phyloP scores from a whole-genome alignment of 345 rosid genomes.

The Salix dunnii region DNA sequence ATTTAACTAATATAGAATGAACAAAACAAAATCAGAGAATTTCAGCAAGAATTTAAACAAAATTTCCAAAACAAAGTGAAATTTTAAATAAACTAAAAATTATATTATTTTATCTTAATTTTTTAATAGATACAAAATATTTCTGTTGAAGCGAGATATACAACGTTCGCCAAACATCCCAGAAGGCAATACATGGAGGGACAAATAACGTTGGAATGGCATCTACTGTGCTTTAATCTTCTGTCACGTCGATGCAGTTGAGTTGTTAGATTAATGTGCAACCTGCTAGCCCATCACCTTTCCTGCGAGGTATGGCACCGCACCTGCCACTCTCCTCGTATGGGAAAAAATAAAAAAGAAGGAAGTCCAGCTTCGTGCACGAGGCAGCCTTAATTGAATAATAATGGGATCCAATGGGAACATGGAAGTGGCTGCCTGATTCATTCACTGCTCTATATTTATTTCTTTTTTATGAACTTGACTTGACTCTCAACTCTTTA shows the following conservation, averaged over 20 bases:
- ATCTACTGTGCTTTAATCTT: background rate
- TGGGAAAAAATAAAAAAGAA: too few species aligned
- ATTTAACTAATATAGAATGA: too few species aligned
- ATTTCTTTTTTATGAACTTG: too few species aligned
- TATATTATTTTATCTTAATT: too few species aligned
- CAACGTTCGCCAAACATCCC: too few species aligned
- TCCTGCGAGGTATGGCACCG: background rate
- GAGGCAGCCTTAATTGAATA: slow-evolving; percentile 2
- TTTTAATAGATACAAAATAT: too few species aligned
- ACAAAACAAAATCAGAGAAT: too few species aligned
- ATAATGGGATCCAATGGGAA: background rate
- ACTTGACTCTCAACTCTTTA: background rate
- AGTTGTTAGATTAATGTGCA: slow-evolving; percentile 17
- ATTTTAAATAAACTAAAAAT: too few species aligned
- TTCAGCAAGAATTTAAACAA: too few species aligned
- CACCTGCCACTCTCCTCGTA: background rate
- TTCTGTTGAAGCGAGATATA: too few species aligned
- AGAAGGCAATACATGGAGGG: too few species aligned
- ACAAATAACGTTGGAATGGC: background rate
- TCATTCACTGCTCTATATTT: background rate
- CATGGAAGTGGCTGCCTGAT: background rate
- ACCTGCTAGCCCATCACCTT: background rate
- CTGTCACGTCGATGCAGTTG: slow-evolving; percentile 4
- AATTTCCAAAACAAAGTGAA: too few species aligned
- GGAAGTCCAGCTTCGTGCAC: background rate